These are phyloP conservation scores for Cercospora sp. DNA, from an alignment of 2,329 filamentous ascomycete species.

Conservation along the genomic window DNA sequence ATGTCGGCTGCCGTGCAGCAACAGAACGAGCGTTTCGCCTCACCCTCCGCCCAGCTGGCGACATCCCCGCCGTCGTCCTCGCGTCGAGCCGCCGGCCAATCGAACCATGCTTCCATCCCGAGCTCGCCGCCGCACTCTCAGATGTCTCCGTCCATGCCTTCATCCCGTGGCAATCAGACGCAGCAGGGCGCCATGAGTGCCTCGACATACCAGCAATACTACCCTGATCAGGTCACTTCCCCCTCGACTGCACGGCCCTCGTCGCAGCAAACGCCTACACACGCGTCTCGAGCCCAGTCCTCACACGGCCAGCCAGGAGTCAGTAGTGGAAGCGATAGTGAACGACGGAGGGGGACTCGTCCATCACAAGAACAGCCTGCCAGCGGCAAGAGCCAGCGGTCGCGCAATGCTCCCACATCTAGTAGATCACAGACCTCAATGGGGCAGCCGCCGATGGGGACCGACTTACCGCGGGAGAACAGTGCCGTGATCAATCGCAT, in stretches of 20 bases:
- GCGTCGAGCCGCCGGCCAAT: constrained; percentile 20
- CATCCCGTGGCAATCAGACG: constrained; percentile 47
- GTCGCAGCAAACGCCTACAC: constrained; percentile 26
- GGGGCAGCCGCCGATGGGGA: constrained; percentile 54
- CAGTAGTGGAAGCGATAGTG: constrained; percentile 46
- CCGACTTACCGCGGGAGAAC: constrained; percentile 67
- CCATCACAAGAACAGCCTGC: constrained; percentile 49
- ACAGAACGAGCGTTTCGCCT: constrained; percentile 19
- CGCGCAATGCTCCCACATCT: constrained; percentile 41
- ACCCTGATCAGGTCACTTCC: constrained; percentile 32
- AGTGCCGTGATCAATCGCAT: constrained; percentile 78
- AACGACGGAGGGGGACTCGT: constrained; percentile 40
- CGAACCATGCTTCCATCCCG: constrained; percentile 43
- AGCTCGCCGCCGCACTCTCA: constrained; percentile 43
- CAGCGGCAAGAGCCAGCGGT: constrained; percentile 43
- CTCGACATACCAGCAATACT: constrained; percentile 74
- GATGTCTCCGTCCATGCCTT: constrained; percentile 43
- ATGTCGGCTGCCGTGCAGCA: constrained; percentile 28
- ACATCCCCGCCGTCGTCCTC: constrained; percentile 23
- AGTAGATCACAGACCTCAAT: constrained; percentile 52
- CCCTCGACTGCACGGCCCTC: constrained; percentile 32
- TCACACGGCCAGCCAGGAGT: constrained; percentile 41
- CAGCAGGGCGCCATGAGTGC: constrained; percentile 59
- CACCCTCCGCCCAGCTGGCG: constrained; percentile 20
- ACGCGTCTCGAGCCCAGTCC: constrained; percentile 35